Percentiles rank a stretch among this genome's conserved stretches.
These are phyloP conservation scores for Mycena vulgaris DNA, from an alignment of 768 basidiomycete species.

Conservation along the genomic window DNA sequence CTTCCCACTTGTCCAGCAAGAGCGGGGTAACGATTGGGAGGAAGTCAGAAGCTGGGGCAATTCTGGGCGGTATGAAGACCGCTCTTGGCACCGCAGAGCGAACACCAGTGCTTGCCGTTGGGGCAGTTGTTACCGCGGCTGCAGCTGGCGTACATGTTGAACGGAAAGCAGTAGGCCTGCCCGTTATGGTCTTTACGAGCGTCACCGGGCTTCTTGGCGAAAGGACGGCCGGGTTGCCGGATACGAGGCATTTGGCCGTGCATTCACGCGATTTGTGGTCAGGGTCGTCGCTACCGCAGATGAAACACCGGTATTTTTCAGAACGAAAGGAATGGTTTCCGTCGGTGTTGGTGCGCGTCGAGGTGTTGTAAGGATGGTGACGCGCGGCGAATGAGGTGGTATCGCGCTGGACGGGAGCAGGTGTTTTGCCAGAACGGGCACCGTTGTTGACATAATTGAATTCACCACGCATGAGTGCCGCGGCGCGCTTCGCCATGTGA, in stretches of 20 bases:
- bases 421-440: no score
- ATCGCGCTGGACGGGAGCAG: no score
- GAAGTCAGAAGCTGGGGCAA: slow-evolving; percentile 36
- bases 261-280: slow-evolving; percentile 31
- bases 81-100: slow-evolving; percentile 33
- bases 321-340: no score
- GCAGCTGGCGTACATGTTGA: slow-evolving; percentile 34
- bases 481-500: background rate
- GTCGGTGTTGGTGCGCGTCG: no score
- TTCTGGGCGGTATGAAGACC: slow-evolving; percentile 37
- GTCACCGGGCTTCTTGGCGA: no score
- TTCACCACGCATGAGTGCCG: background rate
- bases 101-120: slow-evolving; percentile 33
- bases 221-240: no score
- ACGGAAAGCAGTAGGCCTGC: slow-evolving; percentile 33
- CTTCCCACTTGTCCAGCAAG: slow-evolving; percentile 37
- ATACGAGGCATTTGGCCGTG: background rate
- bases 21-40: slow-evolving; percentile 44
- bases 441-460: no score
- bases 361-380: no score
- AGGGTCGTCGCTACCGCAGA: background rate
- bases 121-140: background rate
- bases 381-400: no score
- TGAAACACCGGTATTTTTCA: no score
- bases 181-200: background rate